phyloP scores from a whole-genome alignment of 345 rosid species.

The Sonneratia alba region DNA sequence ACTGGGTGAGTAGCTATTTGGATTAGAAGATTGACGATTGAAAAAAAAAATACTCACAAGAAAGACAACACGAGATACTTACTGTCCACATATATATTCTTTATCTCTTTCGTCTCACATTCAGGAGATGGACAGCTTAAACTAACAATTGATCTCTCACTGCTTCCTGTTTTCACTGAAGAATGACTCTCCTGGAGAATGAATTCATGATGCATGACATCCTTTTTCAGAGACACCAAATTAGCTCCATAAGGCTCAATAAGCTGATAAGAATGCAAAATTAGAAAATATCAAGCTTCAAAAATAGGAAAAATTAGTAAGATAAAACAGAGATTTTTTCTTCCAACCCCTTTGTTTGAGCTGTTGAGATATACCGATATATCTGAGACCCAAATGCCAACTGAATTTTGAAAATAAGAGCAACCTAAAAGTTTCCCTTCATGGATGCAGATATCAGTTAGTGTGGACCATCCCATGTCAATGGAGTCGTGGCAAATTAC shows the following conservation, averaged over 20 bases:
- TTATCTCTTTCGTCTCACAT: conserved; percentile 65
- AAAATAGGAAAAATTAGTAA: background rate
- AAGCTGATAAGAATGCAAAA: conserved; percentile 34
- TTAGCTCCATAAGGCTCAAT: conserved; percentile 70
- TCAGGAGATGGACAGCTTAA: conserved; percentile 52
- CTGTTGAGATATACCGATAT: conserved; percentile 34
- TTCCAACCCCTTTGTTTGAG: background rate
- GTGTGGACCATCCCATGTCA: conserved; percentile 91
- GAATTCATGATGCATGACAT: conserved; percentile 34
- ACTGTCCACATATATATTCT: conserved; percentile 93
- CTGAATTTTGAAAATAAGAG: conserved; percentile 67
- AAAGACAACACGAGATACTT: conserved; percentile 23
- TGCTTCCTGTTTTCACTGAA: conserved; percentile 32
- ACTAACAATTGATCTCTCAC: conserved; percentile 25
- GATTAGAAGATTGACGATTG: background rate
- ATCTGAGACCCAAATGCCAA: conserved; percentile 91
- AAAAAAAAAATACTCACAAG: background rate
- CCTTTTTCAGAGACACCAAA: conserved; percentile 30
- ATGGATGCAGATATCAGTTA: conserved; percentile 78
- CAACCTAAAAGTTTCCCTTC: conserved; percentile 85
- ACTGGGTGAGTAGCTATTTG: background rate
- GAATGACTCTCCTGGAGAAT: conserved; percentile 33
- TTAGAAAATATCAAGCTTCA: conserved; percentile 2
- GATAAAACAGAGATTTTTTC: conserved; percentile 4
- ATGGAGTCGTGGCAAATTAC: conserved; percentile 72